Evolutionary conservation across 2,329 filamentous ascomycete genomes (phyloP), one percentile per base, ranked within the genome.

Genomic region (Phialemoniopsis sp.): DNA sequence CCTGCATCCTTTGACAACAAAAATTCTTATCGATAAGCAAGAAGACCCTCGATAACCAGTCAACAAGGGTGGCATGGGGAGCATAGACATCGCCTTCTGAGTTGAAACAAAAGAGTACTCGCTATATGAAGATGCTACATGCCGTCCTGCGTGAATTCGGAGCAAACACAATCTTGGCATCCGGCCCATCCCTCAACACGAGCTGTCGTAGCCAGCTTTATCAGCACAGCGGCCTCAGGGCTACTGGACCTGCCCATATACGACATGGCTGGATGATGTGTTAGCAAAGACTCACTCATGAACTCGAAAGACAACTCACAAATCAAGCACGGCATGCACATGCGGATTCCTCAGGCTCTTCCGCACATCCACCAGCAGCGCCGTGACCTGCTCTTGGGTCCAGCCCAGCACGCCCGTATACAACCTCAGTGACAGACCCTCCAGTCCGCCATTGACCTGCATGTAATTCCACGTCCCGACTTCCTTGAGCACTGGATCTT

Each of bases 401-500:
- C 48, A 50, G 13, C 41, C 38, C 16, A 52, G 42, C n/a, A 73
- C 43, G 14, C 39, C 16, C 4, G 36, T 45, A 21, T 32, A 48
- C 6, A 49, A 38, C 3, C 44, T 42, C 41, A 47, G 38, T 6
- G 46, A 44, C 17, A 50, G 29, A 5, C 41, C 46, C 36, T 50
- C 44, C 5, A 50, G 41, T 8, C 48, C 48, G 4, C 50, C 51
- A 2, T 42, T 29, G 13, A 47, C 18, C 17, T 44, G 39, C 29
- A 29, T 34, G 28, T 36, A 30, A 19, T 36, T 36, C 29, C 35
- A 40, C 8, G 21, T 17, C 29, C 39, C 62, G 4, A 64, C 49
- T 28, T 71, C 62, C 51, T 76, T 78, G 36, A 70, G 55, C 21
- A 64, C 63, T 13, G 55, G 56, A 18, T 72, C 66, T 37, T 62